Base-by-base conservation (phyloP, 176 grass and related monocot genomes). In the Eragrostis nindensis region DNA sequence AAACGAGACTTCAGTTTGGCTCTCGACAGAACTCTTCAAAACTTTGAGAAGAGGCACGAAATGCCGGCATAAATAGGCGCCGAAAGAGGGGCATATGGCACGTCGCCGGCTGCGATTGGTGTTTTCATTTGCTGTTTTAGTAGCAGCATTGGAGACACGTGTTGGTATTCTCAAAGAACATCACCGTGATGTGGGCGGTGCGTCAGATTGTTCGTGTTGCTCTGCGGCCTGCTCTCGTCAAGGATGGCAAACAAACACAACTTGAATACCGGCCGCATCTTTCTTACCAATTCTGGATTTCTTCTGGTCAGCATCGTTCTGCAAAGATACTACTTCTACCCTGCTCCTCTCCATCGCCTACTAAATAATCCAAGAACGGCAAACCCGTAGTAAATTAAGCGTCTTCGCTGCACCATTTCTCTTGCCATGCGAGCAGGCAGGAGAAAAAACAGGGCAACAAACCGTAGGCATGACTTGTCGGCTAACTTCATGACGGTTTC, bases 401-500 rank as follows among this genome's bases (percentile, higher is more conserved):
- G 4, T 36, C 4, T 49, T 19, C 19, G 16, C 52, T n/a, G 6
- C 52, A 9, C 7, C 0, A n/a, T 55, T n/a, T 67, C 38, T 42
- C 7, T 9, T 22, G 46, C 8, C 47, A 17, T 40, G n/a, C 5
- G 3, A 30, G 2, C 8, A 62, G 11, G 52, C 52, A 69, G 43
- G 30, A 29, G 49, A 74, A 16, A 17, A 1, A 21, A n/a, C 27
- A 21, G 11, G 36, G 6, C 38, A 59, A 18, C 26, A 15, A 15
- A 21, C 25, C 16, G 36, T 4, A 78, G 38, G 3, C 75, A 62
- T 49, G 13, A 13, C 0, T 47, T 25, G 64, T 69, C 76, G 63
- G 39, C 53, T 43, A 61, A 62, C 72, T 26, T 76, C 71, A 64
- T 71, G 78, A 25, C 65, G 26, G 71, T 41, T 82, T 82, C 41